Conservation (phyloP, 768 basidiomycete genomes). For the Albatrellus ellisii region DNA sequence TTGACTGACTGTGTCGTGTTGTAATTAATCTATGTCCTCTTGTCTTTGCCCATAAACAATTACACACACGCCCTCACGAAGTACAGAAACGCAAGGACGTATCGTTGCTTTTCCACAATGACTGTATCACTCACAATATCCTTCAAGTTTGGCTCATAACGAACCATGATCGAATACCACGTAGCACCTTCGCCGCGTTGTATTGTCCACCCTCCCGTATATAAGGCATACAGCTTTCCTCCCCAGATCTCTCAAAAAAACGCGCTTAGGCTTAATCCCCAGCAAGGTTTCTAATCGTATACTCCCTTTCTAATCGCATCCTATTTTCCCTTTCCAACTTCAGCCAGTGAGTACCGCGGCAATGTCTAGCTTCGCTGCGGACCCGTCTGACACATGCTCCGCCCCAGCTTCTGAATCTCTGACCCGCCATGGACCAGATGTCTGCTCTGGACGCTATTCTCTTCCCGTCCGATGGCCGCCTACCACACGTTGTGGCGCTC, state of each 20-base stretch:
- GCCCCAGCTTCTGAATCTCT: constrained; percentile 8
- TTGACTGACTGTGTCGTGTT: too few species aligned
- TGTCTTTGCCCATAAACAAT: too few species aligned
- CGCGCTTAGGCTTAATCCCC: neutral
- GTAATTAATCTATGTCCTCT: too few species aligned
- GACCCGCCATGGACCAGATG: constrained; percentile 44
- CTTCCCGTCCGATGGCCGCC: constrained; percentile 70
- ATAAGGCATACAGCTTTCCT: neutral
- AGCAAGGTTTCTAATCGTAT: neutral
- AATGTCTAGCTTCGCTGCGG: neutral
- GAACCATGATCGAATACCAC: neutral
- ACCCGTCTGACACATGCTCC: constrained; percentile 7
- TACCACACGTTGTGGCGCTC: constrained; percentile 57
- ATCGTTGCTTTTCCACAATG: too few species aligned
- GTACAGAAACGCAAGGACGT: too few species aligned
- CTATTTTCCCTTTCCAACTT: neutral
- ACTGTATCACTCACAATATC: neutral
- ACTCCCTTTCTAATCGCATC: neutral
- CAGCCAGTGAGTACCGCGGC: neutral
- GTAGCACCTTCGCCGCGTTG: constrained; percentile 1
- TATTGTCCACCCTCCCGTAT: neutral
- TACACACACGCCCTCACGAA: too few species aligned
- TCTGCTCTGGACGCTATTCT: constrained; percentile 57
- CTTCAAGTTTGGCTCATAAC: neutral
- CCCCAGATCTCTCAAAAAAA: neutral